These are phyloP conservation scores for Coriaria nepalensis DNA, from an alignment of 306 rosid genomes.

Conservation along the genomic window DNA sequence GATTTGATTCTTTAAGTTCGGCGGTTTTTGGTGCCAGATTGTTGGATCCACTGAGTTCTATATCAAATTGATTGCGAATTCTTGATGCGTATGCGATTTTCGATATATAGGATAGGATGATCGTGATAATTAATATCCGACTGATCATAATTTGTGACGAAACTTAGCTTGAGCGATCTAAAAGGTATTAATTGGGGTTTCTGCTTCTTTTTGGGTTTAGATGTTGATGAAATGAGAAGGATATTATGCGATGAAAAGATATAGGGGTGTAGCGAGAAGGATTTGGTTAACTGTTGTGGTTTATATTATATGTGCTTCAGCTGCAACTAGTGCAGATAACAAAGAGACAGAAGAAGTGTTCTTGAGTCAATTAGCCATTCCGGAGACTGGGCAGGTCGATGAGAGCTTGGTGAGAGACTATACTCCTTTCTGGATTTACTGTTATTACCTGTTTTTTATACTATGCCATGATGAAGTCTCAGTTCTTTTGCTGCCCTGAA, in stretches of 20 bases:
- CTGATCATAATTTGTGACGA: no score
- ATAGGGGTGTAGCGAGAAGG: conserved; percentile 40
- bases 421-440: background rate
- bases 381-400: conserved; percentile 33
- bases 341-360: conserved; percentile 31
- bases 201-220: conserved; percentile 12
- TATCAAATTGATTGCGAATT: no score
- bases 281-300: conserved; percentile 40
- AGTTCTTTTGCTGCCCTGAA: no score
- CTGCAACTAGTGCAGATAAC: conserved; percentile 26
- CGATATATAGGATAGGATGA: no score
- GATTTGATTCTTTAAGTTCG: no score
- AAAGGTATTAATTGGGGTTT: conserved; percentile 8
- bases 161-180: no score
- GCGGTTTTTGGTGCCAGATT: no score
- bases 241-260: conserved; percentile 26
- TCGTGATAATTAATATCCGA: no score
- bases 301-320: conserved; percentile 26
- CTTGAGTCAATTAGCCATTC: conserved; percentile 45
- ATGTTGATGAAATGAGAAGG: conserved; percentile 38
- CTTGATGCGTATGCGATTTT: no score
- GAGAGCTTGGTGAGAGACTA: conserved; percentile 49
- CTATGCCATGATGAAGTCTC: no score
- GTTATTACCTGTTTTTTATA: no score
- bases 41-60: no score